These are phyloP conservation scores for Acidomyces sp. DNA, from an alignment of 495 filamentous ascomycete species.

Conservation along the genomic window DNA sequence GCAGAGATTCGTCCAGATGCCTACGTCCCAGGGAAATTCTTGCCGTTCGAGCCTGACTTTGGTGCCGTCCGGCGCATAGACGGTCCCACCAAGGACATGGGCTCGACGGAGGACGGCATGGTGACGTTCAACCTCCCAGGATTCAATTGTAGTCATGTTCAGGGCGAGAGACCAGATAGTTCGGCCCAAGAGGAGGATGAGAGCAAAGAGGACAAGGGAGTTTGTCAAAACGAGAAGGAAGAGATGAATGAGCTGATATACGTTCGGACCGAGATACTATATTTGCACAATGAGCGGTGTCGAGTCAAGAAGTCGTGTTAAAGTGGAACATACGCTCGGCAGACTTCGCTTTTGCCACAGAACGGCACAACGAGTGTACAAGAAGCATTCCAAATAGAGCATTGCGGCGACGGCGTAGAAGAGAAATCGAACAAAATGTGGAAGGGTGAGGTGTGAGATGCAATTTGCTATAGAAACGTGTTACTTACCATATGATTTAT, in stretches of 20 bases:
- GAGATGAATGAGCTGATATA: conserved; percentile 48
- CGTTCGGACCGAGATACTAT: conserved; percentile 64
- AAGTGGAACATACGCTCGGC: conserved; percentile 43
- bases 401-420: conserved; percentile 62
- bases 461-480: conserved; percentile 44
- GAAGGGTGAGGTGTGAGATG: conserved; percentile 79
- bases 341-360: conserved; percentile 56
- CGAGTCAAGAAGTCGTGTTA: too few relatives aligned
- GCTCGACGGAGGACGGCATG: conserved; percentile 55
- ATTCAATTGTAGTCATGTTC: conserved; percentile 78
- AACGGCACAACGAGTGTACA: conserved; percentile 44
- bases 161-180: conserved; percentile 43
- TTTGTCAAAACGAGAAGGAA: conserved; percentile 51
- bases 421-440: conserved; percentile 81
- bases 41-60: conserved; percentile 46
- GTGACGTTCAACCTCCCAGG: conserved; percentile 85
- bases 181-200: conserved; percentile 51
- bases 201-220: conserved; percentile 48
- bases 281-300: background rate
- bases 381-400: conserved; percentile 43
- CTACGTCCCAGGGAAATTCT: conserved; percentile 88
- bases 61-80: conserved; percentile 48
- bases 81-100: conserved; percentile 41
- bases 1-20: conserved; percentile 64
- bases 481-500: conserved; percentile 16